Evolutionary conservation across 2,329 filamentous ascomycete genomes (phyloP), one percentile per base, ranked within the genome.

Genomic region (Grosmannia clavigera): DNA sequence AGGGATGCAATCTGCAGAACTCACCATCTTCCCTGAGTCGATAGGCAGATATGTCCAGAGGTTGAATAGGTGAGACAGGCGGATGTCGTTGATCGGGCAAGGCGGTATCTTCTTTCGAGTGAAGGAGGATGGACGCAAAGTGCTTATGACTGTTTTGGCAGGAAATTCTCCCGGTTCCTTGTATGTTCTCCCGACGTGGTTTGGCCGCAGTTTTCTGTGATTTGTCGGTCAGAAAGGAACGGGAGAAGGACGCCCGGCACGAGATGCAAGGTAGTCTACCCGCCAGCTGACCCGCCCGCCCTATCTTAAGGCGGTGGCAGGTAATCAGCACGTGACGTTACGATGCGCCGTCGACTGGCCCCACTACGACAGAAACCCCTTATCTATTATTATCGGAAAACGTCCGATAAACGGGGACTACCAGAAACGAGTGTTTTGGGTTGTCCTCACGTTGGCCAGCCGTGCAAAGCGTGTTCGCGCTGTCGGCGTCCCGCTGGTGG

Each of bases 1-100:
- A 16, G 19, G 43, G 64, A 61, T 54, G 61, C 57, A 58, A 61
- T 55, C 58, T 55, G 58, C 60, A 60, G 35, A 11, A 57, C 55
- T 57, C 55, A 58, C 56, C 56, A 58, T 58, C 27, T 51, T 58
- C 25, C 16, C 55, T 1, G 12, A 7, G n/a, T n/a, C 31, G 25
- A 29, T 16, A 57, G 29, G 55, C 43, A 57, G 22, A 27, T 38
- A 38, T 25, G 46, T 31, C 22, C 2, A 58, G 54, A 64, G 58
- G 58, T 53, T 57, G 43, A 52, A 19, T 52, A 3, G 9, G 46
- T n/a, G n/a, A 51, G 25, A 25, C 9, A 25, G 22, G 25, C 22
- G 22, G 53, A 51, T 52, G 54, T 60, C 62, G 53, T 53, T 60
- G 40, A 25, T 56, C 46, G 57, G 38, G 14, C 38, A 57, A 50